These are phyloP conservation scores for Aegilops speltoides DNA, from an alignment of 176 grass and related monocot species.

Conservation along the genomic window DNA sequence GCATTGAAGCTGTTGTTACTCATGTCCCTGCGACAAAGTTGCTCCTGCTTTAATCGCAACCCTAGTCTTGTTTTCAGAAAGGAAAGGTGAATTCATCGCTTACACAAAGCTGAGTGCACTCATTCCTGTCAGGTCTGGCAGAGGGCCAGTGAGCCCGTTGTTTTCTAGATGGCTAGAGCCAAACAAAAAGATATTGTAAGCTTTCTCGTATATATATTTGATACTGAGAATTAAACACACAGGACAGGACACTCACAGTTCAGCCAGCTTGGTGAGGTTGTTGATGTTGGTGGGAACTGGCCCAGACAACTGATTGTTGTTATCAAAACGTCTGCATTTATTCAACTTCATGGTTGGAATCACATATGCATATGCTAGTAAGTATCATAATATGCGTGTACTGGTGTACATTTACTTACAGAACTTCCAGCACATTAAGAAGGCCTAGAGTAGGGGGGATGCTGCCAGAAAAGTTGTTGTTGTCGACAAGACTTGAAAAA, in stretches of 20 bases:
- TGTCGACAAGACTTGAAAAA: constrained; percentile 73
- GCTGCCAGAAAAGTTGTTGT: constrained; percentile 67
- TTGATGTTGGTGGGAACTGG: constrained; percentile 69
- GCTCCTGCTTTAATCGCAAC: neutral
- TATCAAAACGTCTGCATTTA: constrained; percentile 60
- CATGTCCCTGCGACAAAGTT: constrained; percentile 53
- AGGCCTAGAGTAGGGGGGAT: constrained; percentile 74
- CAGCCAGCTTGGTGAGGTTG: constrained; percentile 62
- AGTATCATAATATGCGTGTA: neutral
- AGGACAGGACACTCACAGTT: constrained; percentile 57
- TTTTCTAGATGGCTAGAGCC: constrained; percentile 69
- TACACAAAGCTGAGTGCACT: constrained; percentile 74
- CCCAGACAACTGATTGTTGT: constrained; percentile 48
- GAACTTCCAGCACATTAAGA: constrained; percentile 51
- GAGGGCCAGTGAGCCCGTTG: constrained; percentile 50
- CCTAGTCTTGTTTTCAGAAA: neutral
- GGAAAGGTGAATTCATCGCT: constrained; percentile 11
- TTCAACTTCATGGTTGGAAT: neutral
- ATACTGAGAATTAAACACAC: neutral
- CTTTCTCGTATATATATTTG: constrained; percentile 3
- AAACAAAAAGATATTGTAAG: constrained; percentile 26
- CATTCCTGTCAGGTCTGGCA: constrained; percentile 80
- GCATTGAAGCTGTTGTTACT: constrained; percentile 77
- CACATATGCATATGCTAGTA: neutral
- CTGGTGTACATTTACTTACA: constrained; percentile 72